Conservation (phyloP, 73 alveolate genomes). For the Stentor coeruleus region DNA sequence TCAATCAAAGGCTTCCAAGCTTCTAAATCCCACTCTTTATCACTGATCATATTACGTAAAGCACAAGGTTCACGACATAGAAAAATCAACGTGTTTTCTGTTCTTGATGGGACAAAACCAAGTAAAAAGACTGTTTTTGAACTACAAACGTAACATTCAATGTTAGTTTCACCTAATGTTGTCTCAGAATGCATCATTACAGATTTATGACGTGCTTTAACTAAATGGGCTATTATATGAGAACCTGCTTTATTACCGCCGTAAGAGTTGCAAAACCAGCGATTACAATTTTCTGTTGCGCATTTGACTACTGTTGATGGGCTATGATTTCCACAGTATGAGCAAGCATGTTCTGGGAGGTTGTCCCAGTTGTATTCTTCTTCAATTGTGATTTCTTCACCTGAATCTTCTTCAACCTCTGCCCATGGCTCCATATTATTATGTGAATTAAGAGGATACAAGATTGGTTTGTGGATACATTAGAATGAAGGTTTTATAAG, state of each 20-base stretch:
- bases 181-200: slow-evolving; percentile 80
- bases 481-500: too few relatives aligned
- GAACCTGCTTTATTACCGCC: slow-evolving; percentile 62
- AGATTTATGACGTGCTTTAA: slow-evolving; percentile 87
- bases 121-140: slow-evolving; percentile 86
- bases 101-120: slow-evolving; percentile 79
- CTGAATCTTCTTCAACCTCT: too few relatives aligned
- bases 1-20: slow-evolving; percentile 89
- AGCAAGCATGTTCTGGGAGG: slow-evolving; percentile 48
- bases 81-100: slow-evolving; percentile 38
- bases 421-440: too few relatives aligned
- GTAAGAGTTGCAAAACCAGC: slow-evolving; percentile 88
- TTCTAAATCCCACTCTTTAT: slow-evolving; percentile 71
- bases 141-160: slow-evolving; percentile 93
- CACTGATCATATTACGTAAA: slow-evolving; percentile 19
- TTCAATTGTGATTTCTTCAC: neutral
- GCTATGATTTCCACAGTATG: slow-evolving; percentile 80
- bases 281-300: slow-evolving; percentile 65
- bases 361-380: slow-evolving; percentile 23
- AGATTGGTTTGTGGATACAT: too few relatives aligned
- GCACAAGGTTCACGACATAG: slow-evolving; percentile 28
- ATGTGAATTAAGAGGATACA: too few relatives aligned
- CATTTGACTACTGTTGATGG: slow-evolving; percentile 76
- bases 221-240: slow-evolving; percentile 81
- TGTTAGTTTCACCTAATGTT: slow-evolving; percentile 79